Percentiles rank a stretch among this genome's conserved stretches.
These are phyloP conservation scores for Scenedesmus sp. DNA, from an alignment of 163 green algal species.

Conservation along the genomic window DNA sequence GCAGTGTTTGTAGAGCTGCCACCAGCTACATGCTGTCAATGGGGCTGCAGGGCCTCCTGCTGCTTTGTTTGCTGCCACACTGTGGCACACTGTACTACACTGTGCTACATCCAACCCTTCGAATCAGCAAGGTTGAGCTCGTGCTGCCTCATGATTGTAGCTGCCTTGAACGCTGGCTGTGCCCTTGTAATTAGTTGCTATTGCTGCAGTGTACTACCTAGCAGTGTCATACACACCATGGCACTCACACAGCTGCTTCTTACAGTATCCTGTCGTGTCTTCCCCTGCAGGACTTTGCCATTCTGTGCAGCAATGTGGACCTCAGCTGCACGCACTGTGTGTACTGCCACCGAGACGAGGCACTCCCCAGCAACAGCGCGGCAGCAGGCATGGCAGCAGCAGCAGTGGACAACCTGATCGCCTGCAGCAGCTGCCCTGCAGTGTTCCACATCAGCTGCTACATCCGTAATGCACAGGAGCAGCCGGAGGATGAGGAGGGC, in stretches of 20 bases:
- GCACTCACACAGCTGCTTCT: neutral
- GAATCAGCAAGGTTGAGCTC: too few relatives aligned
- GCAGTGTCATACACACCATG: neutral
- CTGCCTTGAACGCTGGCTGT: too few relatives aligned
- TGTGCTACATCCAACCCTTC: too few relatives aligned
- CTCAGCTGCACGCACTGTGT: neutral
- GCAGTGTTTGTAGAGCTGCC: too few relatives aligned
- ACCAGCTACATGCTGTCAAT: too few relatives aligned
- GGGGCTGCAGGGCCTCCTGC: too few relatives aligned
- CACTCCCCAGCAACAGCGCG: neutral
- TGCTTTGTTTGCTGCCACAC: too few relatives aligned
- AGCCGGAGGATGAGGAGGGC: neutral
- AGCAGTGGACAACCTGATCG: neutral
- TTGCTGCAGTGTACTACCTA: neutral
- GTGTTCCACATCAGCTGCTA: conserved; percentile 6
- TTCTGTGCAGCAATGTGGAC: conserved; percentile 1
- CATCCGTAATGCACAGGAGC: neutral
- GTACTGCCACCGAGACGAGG: neutral
- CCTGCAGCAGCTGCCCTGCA: neutral
- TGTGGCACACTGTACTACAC: too few relatives aligned
- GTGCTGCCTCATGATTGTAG: too few relatives aligned
- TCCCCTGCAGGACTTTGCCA: conserved; percentile 9
- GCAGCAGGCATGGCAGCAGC: neutral
- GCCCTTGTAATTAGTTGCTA: neutral
- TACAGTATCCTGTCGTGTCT: neutral